Evolutionary conservation across 345 rosid genomes (phyloP).

Genomic region (Ceriops tagal): DNA sequence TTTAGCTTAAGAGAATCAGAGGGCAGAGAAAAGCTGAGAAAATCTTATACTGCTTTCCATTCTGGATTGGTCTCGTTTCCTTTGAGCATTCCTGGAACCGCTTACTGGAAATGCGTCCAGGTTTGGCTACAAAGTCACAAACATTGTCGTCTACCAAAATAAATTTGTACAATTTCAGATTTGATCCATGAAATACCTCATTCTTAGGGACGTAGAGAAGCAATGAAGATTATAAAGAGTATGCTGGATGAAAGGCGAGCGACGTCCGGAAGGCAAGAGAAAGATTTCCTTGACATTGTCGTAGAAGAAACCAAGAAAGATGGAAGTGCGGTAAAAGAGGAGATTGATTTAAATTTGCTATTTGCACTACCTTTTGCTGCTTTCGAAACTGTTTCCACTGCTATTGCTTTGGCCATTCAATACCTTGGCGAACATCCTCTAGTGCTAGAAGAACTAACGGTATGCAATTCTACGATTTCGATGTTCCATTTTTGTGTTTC

Average conservation of each 20-base stretch:
- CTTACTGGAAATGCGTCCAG: conserved; percentile 33
- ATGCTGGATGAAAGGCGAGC: neutral
- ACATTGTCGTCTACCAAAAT: neutral
- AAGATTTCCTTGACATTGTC: conserved; percentile 1
- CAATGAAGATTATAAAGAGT: neutral
- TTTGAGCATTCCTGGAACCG: conserved; percentile 38
- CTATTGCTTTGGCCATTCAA: neutral
- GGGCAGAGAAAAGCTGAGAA: conserved; percentile 12
- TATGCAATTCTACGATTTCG: neutral
- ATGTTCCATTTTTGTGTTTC: too few species aligned
- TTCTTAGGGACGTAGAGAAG: neutral
- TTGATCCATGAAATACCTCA: too few species aligned
- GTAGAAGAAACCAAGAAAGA: conserved; percentile 1
- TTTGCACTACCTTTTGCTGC: neutral
- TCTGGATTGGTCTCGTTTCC: conserved; percentile 38
- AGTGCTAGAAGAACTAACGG: neutral
- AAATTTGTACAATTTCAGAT: too few species aligned
- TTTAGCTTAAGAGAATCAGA: conserved; percentile 29
- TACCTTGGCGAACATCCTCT: neutral
- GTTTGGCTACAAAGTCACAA: conserved; percentile 4
- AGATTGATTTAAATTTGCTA: neutral
- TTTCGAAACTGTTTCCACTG: neutral
- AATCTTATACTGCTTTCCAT: conserved; percentile 22
- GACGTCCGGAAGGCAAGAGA: neutral
- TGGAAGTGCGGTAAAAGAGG: neutral